Conservation (phyloP, 2,329 filamentous ascomycete genomes). For the Verticillium zaregamsianum region DNA sequence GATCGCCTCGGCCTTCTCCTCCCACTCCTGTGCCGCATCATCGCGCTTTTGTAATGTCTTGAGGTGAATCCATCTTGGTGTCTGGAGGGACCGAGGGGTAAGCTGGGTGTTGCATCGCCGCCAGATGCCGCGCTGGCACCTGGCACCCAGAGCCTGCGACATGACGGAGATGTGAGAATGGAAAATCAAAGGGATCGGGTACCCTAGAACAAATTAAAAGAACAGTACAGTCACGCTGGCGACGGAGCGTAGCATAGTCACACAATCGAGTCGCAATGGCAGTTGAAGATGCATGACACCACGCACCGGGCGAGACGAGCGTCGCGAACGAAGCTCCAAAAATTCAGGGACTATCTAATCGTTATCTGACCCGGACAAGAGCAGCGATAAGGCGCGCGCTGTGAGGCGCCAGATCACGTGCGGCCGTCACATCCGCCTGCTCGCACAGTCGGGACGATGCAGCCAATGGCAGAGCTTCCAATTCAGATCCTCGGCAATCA, state of each 20-base stretch:
- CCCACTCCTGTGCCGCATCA: conserved; percentile 43
- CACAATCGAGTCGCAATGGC: not conserved
- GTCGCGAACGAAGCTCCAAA: conserved; percentile 6
- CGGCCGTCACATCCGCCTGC: conserved; percentile 6
- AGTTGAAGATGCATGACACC: not conserved
- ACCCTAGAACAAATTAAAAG: conserved; percentile 4
- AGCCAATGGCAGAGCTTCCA: conserved; percentile 40
- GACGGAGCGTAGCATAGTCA: not conserved
- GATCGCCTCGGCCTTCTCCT: conserved; percentile 41
- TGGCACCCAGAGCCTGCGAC: conserved; percentile 9
- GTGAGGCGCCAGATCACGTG: conserved; percentile 10
- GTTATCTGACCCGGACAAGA: conserved; percentile 3
- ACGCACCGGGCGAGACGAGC: not conserved
- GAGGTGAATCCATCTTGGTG: conserved; percentile 31
- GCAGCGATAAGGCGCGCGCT: conserved; percentile 2
- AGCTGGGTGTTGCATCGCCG: conserved; percentile 5
- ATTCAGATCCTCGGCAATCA: conserved; percentile 51
- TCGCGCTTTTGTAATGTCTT: conserved; percentile 40
- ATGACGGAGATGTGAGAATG: not conserved
- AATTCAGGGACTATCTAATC: conserved; percentile 8
- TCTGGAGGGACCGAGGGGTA: conserved; percentile 9
- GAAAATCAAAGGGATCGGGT: not conserved
- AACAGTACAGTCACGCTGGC: not conserved
- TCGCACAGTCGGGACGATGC: conserved; percentile 4
- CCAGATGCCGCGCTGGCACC: conserved; percentile 8